Conservation (phyloP, 208 protist genomes). For the Angomonas ambiguus region DNA sequence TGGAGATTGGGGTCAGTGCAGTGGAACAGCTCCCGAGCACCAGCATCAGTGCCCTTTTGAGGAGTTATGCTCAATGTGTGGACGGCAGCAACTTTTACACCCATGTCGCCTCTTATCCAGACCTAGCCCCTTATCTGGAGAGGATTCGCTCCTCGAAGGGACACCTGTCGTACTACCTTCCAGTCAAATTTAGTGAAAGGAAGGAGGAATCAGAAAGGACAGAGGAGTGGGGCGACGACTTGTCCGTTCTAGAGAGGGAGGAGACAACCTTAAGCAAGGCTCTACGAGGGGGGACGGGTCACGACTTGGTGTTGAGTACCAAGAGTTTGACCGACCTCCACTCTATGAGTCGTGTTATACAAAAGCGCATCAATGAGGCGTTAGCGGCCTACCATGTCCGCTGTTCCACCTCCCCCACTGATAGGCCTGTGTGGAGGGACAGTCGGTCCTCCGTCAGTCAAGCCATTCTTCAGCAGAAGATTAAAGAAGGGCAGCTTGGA, state of each 20-base stretch:
- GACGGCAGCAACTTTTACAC: background rate
- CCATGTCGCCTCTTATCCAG: background rate
- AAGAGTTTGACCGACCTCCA: slow-evolving; percentile 41
- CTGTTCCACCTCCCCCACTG: background rate
- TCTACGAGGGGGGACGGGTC: slow-evolving; percentile 18
- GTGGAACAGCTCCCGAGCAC: background rate
- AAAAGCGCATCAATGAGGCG: slow-evolving; percentile 28
- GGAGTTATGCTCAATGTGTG: background rate
- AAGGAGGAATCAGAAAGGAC: too few relatives aligned
- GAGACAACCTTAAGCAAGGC: slow-evolving; percentile 2
- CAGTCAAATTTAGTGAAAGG: background rate
- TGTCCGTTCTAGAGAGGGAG: background rate
- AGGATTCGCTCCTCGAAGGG: background rate
- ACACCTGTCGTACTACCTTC: background rate
- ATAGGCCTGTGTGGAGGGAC: background rate
- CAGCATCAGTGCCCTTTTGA: background rate
- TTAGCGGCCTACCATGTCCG: slow-evolving; percentile 9
- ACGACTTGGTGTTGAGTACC: slow-evolving; percentile 24
- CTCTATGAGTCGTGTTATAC: slow-evolving; percentile 37
- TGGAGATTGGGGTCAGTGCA: background rate
- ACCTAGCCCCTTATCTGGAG: background rate
- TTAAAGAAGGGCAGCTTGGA: slow-evolving; percentile 21
- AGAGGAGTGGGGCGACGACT: background rate
- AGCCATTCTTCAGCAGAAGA: slow-evolving; percentile 5
- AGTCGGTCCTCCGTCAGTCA: background rate